Base-by-base conservation (phyloP, 108 stramenopile species). In the Skeletonema grethae region DNA sequence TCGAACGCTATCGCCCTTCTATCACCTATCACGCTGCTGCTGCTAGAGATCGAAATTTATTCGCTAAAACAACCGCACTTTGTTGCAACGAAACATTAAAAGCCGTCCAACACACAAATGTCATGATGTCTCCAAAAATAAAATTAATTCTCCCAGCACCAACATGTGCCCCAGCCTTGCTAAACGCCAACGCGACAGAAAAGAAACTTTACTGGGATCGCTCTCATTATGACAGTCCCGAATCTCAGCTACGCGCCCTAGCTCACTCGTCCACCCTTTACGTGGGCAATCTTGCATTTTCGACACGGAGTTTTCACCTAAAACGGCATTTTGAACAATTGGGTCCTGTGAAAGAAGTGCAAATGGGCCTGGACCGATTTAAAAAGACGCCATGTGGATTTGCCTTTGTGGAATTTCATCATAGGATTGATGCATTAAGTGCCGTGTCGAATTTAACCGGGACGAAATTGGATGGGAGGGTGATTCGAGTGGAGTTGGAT, bases 401-500 rank as follows among this genome's bases (percentile, higher is more conserved):
- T 82, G 91, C 90, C 43, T 99, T 99, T 69, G 95, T 98, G 45
- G 90, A 97, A 71, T 99, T 91, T 57, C 63, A 81, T 43, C 63
- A 79, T 67, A 83, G 92, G 34, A 76, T 67, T 35, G 83, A 93
- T 83, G 95, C 94, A 7, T 66, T 93, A 20, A 63, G 70, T 39
- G 90, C 93, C 12, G 82, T 97, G 12, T 68, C 87, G 7, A 80
- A 82, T 69, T 84, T 96, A 75, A 91, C 72, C 53, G 94, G 92
- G 13, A 97, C 94, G 8, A 90, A 92, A 59, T 77, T 97, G 58
- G 98, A 98, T 77, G 97, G 95, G 9, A 83, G 90, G 29, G 79
- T 92, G 65, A 97, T 99, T 67, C 93, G 96, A 6, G 96, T 97
- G 34, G 97, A 98, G 58, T 79, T 97, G 61, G 98, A 99, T 85